A percentile compares a stretch with the other conserved stretches of the same genome.
Conservation (phyloP, 768 basidiomycete species). For the Cubamyces lactineus region DNA sequence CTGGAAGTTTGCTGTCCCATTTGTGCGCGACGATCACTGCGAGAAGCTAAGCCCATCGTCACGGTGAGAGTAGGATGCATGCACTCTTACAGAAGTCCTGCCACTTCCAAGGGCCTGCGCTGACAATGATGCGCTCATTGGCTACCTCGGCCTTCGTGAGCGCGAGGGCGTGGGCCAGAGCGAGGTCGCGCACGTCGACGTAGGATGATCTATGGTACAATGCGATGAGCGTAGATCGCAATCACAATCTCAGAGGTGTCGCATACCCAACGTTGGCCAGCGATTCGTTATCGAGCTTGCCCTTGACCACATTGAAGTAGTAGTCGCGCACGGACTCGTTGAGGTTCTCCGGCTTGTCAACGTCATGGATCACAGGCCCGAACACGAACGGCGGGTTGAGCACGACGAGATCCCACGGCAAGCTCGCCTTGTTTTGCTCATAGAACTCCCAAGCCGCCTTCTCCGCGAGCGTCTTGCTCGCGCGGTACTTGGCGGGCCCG, state of each 20-base stretch:
- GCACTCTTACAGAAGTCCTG: constrained; percentile 27
- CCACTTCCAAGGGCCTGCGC: constrained; percentile 25
- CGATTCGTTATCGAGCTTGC: constrained; percentile 18
- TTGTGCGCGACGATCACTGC: constrained; percentile 24
- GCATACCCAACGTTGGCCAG: constrained; percentile 22
- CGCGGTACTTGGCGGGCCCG: constrained; percentile 50
- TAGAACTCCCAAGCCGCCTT: constrained; percentile 56
- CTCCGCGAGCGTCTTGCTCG: constrained; percentile 64
- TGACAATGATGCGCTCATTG: constrained; percentile 44
- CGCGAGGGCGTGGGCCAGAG: constrained; percentile 35
- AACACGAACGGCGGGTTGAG: constrained; percentile 54
- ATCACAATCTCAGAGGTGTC: no score
- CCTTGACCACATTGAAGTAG: constrained; percentile 26
- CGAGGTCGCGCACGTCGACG: constrained; percentile 44
- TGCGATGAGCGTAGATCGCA: background rate
- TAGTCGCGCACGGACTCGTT: constrained; percentile 38
- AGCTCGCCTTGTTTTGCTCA: constrained; percentile 44
- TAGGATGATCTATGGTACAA: constrained; percentile 20
- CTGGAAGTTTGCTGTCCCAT: constrained; percentile 19
- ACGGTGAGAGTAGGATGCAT: background rate
- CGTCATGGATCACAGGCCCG: constrained; percentile 37
- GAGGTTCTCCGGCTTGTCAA: constrained; percentile 37
- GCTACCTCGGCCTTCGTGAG: constrained; percentile 38
- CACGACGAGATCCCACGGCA: constrained; percentile 55
- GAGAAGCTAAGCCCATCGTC: background rate